These are phyloP conservation scores for Penicillium coprophilum DNA, from an alignment of 495 filamentous ascomycete species.

Conservation along the genomic window DNA sequence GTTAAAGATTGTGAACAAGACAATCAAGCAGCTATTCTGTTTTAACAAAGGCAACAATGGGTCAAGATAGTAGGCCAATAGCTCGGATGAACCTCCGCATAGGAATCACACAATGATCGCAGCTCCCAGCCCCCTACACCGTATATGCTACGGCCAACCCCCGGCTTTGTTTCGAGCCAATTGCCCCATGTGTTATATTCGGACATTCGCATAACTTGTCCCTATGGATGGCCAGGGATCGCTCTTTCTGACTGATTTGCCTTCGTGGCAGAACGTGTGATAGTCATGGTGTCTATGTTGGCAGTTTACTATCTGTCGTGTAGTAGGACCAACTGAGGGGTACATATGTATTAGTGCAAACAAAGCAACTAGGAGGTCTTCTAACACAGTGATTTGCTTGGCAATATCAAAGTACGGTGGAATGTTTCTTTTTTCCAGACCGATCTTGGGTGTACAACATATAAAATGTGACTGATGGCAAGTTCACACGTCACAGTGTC, in stretches of 20 bases:
- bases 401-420: neutral
- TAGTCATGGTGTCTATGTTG: too few species aligned
- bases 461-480: constrained; percentile 8
- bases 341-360: neutral
- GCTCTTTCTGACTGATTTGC: too few species aligned
- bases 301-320: neutral
- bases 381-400: neutral
- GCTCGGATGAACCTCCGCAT: neutral
- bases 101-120: neutral
- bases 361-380: neutral
- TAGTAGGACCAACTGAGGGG: neutral
- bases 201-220: neutral
- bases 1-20: neutral
- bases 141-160: neutral
- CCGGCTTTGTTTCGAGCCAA: neutral
- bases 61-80: neutral
- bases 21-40: neutral
- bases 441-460: too few species aligned
- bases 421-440: neutral
- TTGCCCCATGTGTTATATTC: neutral
- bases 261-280: too few species aligned
- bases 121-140: neutral
- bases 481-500: constrained; percentile 10
- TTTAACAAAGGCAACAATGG: neutral
- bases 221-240: neutral